Evolutionary conservation across 768 basidiomycete genomes (phyloP), one percentile per base, ranked within the genome.

Genomic region (Gymnopilus dilepis): DNA sequence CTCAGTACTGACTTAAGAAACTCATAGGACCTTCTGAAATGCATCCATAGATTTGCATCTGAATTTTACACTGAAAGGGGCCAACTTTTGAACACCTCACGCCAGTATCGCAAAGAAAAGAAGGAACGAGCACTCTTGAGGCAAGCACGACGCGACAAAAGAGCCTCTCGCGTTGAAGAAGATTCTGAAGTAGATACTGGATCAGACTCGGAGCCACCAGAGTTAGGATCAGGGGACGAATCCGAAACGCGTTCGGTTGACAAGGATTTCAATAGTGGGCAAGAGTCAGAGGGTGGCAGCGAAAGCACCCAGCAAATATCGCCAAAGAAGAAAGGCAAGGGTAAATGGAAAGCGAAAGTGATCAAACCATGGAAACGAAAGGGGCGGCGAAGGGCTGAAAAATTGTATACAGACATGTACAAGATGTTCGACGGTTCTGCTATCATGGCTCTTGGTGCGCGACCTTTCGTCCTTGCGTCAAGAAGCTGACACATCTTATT

Each of bases 361-460:
- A 57, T 5, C 11, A 48, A 58, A 24, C 48, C 31, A 38, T 58
- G 50, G 47, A 59, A 58, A 56, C 48, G 38, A 30, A 43, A 63
- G 58, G 59, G 40, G 51, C 55, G 54, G 53, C 41, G 51, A 13
- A 58, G 67, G 21, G 38, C 67, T 59, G 61, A 67, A 56, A 61
- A 71, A 28, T 48, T 77, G 30, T 70, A 74, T 28, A 75, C 78
- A 63, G 88, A 91, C 65, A 92, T 93, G 91, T 92, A 92, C 70
- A 89, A 83, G 67, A 78, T 84, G 3, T 78, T 91, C 62, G 88
- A 91, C 65, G 91, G 91, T 4, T 86, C 88, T 9, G 88, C 89
- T 3, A 79, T 92, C 43, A 78, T 92, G 73, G 89, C 85, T 3
- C 79, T 93, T 63, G 89, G 91, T 91, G 33, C 22, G 80, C 74